Conservation (phyloP, 148 eudicot species). For the Vaccinium vitisidaea region DNA sequence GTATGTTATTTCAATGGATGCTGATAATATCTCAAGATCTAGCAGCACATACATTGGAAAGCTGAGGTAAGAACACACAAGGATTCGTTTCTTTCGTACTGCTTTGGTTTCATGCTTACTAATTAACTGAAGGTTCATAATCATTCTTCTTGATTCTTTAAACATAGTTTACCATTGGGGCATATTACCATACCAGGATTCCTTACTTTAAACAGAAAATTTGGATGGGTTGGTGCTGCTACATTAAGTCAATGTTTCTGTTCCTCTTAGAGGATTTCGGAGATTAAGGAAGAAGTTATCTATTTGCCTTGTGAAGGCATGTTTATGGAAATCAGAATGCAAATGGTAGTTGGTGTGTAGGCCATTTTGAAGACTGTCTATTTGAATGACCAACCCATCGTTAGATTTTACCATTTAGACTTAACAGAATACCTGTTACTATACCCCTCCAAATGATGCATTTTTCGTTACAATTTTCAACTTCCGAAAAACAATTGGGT, state of each 20-base stretch:
- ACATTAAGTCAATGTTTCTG: neutral
- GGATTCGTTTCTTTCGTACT: neutral
- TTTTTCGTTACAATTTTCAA: neutral
- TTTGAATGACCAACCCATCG: neutral
- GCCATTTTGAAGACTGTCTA: neutral
- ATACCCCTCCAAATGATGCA: neutral
- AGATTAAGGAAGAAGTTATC: neutral
- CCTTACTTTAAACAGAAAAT: neutral
- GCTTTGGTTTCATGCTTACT: neutral
- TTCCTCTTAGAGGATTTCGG: neutral
- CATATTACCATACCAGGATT: neutral
- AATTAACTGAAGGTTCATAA: neutral
- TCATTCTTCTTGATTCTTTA: neutral
- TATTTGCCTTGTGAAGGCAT: constrained; percentile 3
- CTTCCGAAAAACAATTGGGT: neutral
- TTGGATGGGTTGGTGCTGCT: neutral
- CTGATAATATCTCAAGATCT: constrained; percentile 60
- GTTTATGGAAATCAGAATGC: neutral
- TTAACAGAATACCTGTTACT: neutral
- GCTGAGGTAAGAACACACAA: constrained; percentile 32
- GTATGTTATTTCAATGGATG: constrained; percentile 62
- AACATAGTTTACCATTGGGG: neutral
- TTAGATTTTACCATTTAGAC: neutral
- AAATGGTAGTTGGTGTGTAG: neutral
- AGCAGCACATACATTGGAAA: constrained; percentile 62